Evolutionary conservation across 2,329 filamentous ascomycete genomes (phyloP), one percentile per base, ranked within the genome.

Genomic region (Aspergillus caelatus): DNA sequence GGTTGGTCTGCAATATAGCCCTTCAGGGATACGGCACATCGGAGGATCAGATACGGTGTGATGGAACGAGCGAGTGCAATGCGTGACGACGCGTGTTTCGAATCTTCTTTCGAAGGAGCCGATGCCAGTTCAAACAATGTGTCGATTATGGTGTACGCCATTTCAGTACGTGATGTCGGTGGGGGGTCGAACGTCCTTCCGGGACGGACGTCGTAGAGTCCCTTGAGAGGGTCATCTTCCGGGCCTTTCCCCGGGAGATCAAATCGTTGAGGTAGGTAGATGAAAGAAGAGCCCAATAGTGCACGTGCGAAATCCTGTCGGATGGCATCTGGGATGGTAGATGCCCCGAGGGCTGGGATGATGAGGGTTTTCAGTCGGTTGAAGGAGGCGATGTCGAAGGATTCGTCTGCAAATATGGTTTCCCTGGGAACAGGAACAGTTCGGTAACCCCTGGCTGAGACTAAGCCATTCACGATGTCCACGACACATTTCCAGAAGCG

Each of bases 1-100:
- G 94, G 94, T 74, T 97, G 94, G 76, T 99, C 95, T 4, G 93
- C 91, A 53, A 96, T 89, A 74, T 96, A 98, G 0, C 89, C 84
- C 61, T 92, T 89, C n/a, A 98, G 80, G 0, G 92, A 89, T 19
- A 97, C 82, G 0, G 91, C 93, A 14, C 91, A 88, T 3, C 95
- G 89, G 2, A 97, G 82, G 52, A 98, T 90, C 3, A 98, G 84
- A 71, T 92, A 94, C 0, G 93, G 93, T 0, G 92, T 90, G 0
- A 90, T 87, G 4, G 90, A 90, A 72, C 88, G 86, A 0, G 94
- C 91, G 19, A 98, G 87, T 14, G 87, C 83, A 46, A 86, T 77
- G 63, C 83, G 81, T 12, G 83, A 75, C 1, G 75, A 71, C 21
- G 77, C 76, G 70, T 65, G 45, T 68, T 63, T 53, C 46, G 60